These are phyloP conservation scores for Sporopachydermia cereana DNA, from an alignment of 1,139 yeast genomes.

Conservation along the genomic window DNA sequence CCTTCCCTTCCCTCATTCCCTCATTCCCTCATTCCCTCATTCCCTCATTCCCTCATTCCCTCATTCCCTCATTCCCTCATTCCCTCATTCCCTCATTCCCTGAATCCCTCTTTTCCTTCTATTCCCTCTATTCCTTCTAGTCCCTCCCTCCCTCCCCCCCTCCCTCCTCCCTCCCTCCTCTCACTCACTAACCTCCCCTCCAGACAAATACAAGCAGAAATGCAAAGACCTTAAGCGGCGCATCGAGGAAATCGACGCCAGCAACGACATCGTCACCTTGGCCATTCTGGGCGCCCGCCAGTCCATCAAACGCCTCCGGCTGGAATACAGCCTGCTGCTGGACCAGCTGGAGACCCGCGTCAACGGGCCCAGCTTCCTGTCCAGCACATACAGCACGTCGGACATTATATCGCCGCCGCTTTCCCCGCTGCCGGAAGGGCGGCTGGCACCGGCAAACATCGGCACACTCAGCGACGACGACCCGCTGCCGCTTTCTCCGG, in stretches of 20 bases:
- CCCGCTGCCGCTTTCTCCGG: slow-evolving; percentile 9
- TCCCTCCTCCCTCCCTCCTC: not conserved
- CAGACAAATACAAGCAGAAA: slow-evolving; percentile 37
- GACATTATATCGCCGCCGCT: slow-evolving; percentile 14
- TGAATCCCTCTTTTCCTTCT: not conserved
- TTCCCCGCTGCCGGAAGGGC: slow-evolving; percentile 5
- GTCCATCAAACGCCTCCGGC: slow-evolving; percentile 64
- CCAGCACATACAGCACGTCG: slow-evolving; percentile 15
- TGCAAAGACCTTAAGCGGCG: slow-evolving; percentile 64
- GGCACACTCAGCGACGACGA: slow-evolving; percentile 10
- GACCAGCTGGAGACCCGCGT: slow-evolving; percentile 62
- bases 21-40: not conserved
- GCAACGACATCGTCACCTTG: slow-evolving; percentile 66
- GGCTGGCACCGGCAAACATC: slow-evolving; percentile 18
- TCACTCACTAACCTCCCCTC: not conserved
- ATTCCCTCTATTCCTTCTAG: not conserved
- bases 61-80: not conserved
- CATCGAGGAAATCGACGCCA: slow-evolving; percentile 63
- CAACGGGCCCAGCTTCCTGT: slow-evolving; percentile 19
- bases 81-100: not conserved
- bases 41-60: not conserved
- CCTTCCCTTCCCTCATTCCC: not conserved
- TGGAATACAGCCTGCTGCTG: slow-evolving; percentile 70
- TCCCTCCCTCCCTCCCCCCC: not conserved
- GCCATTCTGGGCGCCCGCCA: slow-evolving; percentile 72